Base-by-base conservation (phyloP, 345 rosid species). In the Populus ilicifolia region DNA sequence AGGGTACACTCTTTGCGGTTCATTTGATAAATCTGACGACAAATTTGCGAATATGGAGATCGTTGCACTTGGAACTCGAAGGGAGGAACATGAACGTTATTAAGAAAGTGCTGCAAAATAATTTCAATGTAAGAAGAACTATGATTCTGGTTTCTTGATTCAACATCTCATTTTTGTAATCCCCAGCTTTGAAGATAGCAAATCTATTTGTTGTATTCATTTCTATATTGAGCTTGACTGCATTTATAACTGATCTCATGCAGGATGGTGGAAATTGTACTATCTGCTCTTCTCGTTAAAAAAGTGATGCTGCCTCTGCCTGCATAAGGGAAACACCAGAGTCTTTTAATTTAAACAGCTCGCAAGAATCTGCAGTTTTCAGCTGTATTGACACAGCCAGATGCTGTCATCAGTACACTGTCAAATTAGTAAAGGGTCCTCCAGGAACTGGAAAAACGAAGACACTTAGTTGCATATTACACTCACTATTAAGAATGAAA, bases 41-140 rank as follows among this genome's bases (percentile, higher is more conserved):
- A 12, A 85, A 83, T 38, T 74, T 85, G 74, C 83, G 88, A 9
- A 86, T 88, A 72, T 88, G 87, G 88, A 77, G 35, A 0, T 86
- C 87, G 6, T 69, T 88, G 78, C 77, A 83, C 52, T 82, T 79
- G 0, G 33, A 25, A 38, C 73, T 62, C 18, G 64, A 75, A 67
- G 72, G 67, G 18, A 71, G 76, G 35, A 82, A 85, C 80, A 25
- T 78, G 76, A 62, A 77, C 6, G 80, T 88, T 36, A 86, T 86
- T 38, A 48, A 78, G 18, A 67, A 72, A 78, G 83, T 85, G 25
- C 67, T 82, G 66, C 75, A 79, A 38, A 78, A 36, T 67, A 72
- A 78, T 80, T 69, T 73, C 64, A 78, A 38, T 75, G 88, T 78
- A 78, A 71, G n/a, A n/a, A n/a, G 43, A 39, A 39, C 44, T 46